These are phyloP conservation scores for Diplosphaera chodatii DNA, from an alignment of 139 green algal species.

Conservation along the genomic window DNA sequence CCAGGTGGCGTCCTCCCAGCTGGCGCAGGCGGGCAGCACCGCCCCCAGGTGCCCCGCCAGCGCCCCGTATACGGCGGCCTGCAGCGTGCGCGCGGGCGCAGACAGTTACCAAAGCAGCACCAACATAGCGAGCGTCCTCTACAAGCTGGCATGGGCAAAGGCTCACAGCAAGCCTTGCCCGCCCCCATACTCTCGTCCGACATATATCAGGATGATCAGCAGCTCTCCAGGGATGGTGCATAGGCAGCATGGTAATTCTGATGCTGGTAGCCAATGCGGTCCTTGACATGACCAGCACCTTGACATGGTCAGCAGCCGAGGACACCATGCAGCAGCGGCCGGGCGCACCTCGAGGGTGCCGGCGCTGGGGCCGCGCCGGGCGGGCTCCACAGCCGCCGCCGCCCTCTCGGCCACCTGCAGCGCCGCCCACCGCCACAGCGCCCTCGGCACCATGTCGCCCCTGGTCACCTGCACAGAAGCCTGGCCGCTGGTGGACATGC, in stretches of 20 bases:
- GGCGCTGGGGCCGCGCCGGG: conserved; percentile 1
- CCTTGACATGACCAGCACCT: too few species aligned
- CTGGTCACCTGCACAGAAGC: conserved; percentile 20
- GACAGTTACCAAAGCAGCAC: too few species aligned
- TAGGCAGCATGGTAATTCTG: too few species aligned
- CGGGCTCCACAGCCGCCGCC: conserved; percentile 1
- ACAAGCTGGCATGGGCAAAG: too few species aligned
- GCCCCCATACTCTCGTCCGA: too few species aligned
- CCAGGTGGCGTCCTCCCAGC: conserved; percentile 72
- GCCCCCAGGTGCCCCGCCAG: conserved; percentile 39
- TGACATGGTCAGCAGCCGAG: too few species aligned
- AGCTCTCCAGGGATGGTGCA: too few species aligned
- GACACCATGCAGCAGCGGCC: too few species aligned
- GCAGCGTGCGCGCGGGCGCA: conserved; percentile 5
- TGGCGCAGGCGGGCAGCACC: conserved; percentile 51
- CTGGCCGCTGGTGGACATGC: neutral
- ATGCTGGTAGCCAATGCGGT: too few species aligned
- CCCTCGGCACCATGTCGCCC: conserved; percentile 27
- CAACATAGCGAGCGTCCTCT: too few species aligned
- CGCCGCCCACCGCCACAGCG: conserved; percentile 58
- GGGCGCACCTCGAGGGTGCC: neutral
- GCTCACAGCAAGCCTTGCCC: too few species aligned
- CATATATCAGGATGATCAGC: too few species aligned
- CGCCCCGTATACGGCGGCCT: conserved; percentile 62
- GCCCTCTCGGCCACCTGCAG: conserved; percentile 18